Evolutionary conservation across 2,329 filamentous ascomycete genomes (phyloP).

Genomic region (Rhytidhysteron rufulum): DNA sequence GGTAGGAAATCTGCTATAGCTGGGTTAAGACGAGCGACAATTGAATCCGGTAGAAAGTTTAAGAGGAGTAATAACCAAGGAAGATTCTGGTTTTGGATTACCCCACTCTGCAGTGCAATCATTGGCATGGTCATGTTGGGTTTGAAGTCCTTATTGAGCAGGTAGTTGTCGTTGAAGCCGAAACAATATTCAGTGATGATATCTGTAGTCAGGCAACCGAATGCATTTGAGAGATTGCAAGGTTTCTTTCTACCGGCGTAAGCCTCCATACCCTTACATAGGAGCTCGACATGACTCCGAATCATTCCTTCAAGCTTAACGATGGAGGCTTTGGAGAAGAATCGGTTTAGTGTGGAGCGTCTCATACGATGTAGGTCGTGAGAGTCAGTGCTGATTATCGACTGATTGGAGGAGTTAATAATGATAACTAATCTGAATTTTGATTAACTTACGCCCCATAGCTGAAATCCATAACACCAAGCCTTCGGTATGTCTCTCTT

Average conservation of each 20-base stretch:
- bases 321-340: conserved; percentile 20
- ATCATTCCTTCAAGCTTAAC: conserved; percentile 14
- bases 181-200: conserved; percentile 18
- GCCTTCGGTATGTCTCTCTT: conserved; percentile 9
- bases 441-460: background rate
- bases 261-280: conserved; percentile 3
- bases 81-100: background rate
- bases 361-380: conserved; percentile 16
- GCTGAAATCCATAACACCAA: background rate
- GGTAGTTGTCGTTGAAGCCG: conserved; percentile 12
- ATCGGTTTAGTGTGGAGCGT: conserved; percentile 14
- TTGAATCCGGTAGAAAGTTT: background rate
- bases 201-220: conserved; percentile 17
- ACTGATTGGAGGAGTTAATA: background rate
- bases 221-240: conserved; percentile 13
- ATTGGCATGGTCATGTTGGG: conserved; percentile 2
- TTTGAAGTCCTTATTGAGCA: conserved; percentile 15
- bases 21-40: background rate
- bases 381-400: conserved; percentile 5
- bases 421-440: background rate
- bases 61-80: background rate
- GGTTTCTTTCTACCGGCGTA: conserved; percentile 1
- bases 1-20: background rate
- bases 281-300: conserved; percentile 6
- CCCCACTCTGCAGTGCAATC: background rate